Evolutionary conservation across 495 filamentous ascomycete genomes (phyloP), one percentile per base, ranked within the genome.

Genomic region (Trypethelium eluteriae): DNA sequence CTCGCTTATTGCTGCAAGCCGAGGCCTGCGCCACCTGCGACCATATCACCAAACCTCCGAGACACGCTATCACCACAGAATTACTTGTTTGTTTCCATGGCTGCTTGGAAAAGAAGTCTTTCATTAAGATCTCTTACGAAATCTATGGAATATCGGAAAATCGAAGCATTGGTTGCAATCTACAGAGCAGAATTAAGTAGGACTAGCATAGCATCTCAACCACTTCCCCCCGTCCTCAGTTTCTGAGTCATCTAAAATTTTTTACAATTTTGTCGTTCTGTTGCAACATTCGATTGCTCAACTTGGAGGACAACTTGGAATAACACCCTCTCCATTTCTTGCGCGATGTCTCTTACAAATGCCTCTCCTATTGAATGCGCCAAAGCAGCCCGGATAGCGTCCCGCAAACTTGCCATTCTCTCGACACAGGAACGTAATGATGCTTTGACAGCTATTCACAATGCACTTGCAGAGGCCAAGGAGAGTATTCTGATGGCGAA

Each of bases 401-500:
- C 77, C 6, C 66, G 75, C 18, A 74, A 65, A 39, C 74, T 79
- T 7, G 76, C 76, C 2, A 68, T 76, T 2, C 71, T 79, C 25
- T 66, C 76, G 3, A 72, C 70, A 11, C 65, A 69, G 64, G 80
- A 70, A 7, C 88, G 94, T 67, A 94, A 96, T 79, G 84, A 88
- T 61, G 94, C 94, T 25, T 77, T 98, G 66, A 92, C 88, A 34
- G 85, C 86, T 3, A 88, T 98, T 66, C 86, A 97, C 76, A 71
- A 80, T 62, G 90, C 86, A 3, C 82, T 98, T 38, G 74, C 81
- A 9, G 77, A 78, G 12, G 85, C 89, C 39, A 88, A 86, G 72
- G 81, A 88, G 67, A 79, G 83, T 32, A 96, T 98, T 61, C 82
- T 98, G 38, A 84, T 85, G 39, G 95, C 95, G 59, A 98, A 98